A percentile compares a stretch with the other conserved stretches of the same genome.
Evolutionary conservation across 2,329 filamentous ascomycete species (phyloP).

Genomic region (Bipolaris bicolor): DNA sequence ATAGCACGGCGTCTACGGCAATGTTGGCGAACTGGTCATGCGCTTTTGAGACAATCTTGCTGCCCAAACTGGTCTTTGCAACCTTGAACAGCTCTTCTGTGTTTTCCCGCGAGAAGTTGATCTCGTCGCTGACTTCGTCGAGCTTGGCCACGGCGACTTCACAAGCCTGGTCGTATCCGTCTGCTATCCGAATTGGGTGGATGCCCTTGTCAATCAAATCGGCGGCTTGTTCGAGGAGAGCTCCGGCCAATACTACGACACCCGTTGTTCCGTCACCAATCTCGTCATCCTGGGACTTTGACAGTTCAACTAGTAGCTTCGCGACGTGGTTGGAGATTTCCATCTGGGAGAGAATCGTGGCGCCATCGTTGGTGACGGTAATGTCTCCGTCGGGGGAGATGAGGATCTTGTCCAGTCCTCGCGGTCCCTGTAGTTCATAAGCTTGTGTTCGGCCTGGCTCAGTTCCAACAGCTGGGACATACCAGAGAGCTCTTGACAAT

Average conservation of each 20-base stretch:
- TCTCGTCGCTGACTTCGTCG: slow-evolving; percentile 89
- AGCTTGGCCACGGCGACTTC: slow-evolving; percentile 94
- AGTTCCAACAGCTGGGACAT: slow-evolving; percentile 29
- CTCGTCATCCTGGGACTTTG: slow-evolving; percentile 98
- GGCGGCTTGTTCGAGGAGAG: slow-evolving; percentile 92
- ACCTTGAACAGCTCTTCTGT: slow-evolving; percentile 91
- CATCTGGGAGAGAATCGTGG: slow-evolving; percentile 96
- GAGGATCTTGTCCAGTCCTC: slow-evolving; percentile 97
- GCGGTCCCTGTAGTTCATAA: slow-evolving; percentile 67
- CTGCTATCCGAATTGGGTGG: slow-evolving; percentile 96
- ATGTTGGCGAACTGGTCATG: slow-evolving; percentile 98
- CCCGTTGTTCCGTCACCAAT: slow-evolving; percentile 98
- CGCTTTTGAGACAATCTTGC: slow-evolving; percentile 98
- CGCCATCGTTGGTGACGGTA: slow-evolving; percentile 98
- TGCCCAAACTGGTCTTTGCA: slow-evolving; percentile 92
- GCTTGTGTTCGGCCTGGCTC: neutral
- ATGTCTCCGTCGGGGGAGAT: slow-evolving; percentile 99
- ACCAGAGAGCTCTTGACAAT: slow-evolving; percentile 95
- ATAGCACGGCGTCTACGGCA: slow-evolving; percentile 94
- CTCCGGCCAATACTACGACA: slow-evolving; percentile 93
- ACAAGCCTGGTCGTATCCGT: slow-evolving; percentile 96
- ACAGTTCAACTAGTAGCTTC: slow-evolving; percentile 94
- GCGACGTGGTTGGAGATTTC: slow-evolving; percentile 98
- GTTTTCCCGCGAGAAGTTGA: slow-evolving; percentile 80
- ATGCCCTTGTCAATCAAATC: slow-evolving; percentile 99